Evolutionary conservation across 1,284 basidiomycete species (phyloP).

Genomic region (Rhodotorula sp.): DNA sequence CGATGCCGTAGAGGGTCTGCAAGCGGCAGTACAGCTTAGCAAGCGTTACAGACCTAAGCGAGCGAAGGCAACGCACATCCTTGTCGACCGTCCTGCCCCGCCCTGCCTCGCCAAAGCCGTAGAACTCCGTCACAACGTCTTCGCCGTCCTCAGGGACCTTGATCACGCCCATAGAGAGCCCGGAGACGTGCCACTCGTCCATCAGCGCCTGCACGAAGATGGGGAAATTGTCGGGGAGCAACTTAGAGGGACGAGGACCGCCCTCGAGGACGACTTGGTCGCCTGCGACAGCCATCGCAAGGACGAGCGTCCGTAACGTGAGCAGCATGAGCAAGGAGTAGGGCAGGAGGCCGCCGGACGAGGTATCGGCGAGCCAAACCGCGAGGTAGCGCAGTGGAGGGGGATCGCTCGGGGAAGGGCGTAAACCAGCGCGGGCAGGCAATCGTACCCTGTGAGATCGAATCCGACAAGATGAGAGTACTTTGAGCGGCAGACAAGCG

Average conservation of each 20-base stretch:
- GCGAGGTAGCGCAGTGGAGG: no score
- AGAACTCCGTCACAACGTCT: neutral
- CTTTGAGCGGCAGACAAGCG: no score
- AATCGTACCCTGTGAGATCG: no score
- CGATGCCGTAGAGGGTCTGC: conserved; percentile 14
- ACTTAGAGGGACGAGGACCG: neutral
- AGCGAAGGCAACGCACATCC: neutral
- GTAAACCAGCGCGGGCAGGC: no score
- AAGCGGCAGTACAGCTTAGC: no score
- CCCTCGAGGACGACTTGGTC: neutral
- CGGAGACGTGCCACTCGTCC: neutral
- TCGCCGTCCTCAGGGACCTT: neutral
- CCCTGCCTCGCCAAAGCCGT: neutral
- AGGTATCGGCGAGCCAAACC: neutral
- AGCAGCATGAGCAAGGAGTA: neutral
- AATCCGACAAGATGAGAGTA: no score
- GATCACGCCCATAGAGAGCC: conserved; percentile 1
- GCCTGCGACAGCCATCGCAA: neutral
- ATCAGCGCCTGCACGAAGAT: neutral
- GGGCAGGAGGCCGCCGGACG: neutral
- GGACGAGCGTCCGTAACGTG: neutral
- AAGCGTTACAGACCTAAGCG: neutral
- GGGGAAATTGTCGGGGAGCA: neutral
- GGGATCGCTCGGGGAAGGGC: no score
- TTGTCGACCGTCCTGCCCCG: neutral